Evolutionary conservation across 306 rosid species (phyloP), one percentile per base, ranked within the genome.

Genomic region (Cucumis cinereus): DNA sequence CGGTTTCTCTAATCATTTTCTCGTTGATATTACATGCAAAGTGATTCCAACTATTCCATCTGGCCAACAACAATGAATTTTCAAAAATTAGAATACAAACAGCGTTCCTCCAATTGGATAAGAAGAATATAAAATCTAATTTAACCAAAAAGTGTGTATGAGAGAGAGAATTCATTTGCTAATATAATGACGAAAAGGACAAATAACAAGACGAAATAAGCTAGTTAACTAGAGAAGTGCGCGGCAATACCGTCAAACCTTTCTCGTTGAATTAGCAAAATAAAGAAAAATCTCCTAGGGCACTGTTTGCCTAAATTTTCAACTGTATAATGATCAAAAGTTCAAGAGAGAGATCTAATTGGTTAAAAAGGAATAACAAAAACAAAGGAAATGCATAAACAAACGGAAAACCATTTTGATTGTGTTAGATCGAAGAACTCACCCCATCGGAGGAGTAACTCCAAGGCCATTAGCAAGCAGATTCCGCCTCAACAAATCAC

Each of bases 1-100:
- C 96, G 6, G 99, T 94, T 86, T 84, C 84, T 82, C 82, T 73
- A 86, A 92, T 90, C 38, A 86, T 78, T 30, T 86, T 83, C 78
- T 94, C 99, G 74, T 89, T 78, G 69, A 91, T 90, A 62, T 85
- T 79, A 87, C 96, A 94, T 38, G 4, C 8, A 50, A 94, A 94
- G 79, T 94, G 92, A 81, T 94, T 94, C 99, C 99, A 94, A 83
- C 99, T 94, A 82, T 92, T 94, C 97, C 99, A 94, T 87, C 99
- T 92, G 20, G 47, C 43, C 78, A 77, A 12, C 14, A 64, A 77
- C 71, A 74, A 28, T 26, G 74, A 54, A 17, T 36, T 28, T 17
- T 14, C 6, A 84, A 56, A 30, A n/a, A 84, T 35, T 33, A 33
- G 12, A 24, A 58, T 23, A 58, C 5, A 4, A 58, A 58, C 64